Percentiles rank a stretch among this genome's conserved stretches.
Evolutionary conservation across 2,329 filamentous ascomycete species (phyloP).

Genomic region (Talaromyces piceae): DNA sequence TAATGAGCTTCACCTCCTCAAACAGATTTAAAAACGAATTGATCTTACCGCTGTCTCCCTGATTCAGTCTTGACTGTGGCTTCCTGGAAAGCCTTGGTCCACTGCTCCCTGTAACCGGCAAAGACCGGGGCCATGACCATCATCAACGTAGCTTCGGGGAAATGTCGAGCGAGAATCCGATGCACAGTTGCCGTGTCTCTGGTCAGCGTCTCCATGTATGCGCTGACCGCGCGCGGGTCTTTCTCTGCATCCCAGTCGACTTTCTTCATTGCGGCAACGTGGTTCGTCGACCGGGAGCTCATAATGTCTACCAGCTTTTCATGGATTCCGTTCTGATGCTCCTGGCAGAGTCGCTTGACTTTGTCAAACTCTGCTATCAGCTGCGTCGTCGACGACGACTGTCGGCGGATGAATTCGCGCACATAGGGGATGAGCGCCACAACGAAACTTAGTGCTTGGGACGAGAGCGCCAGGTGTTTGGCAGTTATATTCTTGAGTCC

Average conservation of each 20-base stretch:
- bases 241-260: conserved; percentile 62
- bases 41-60: conserved; percentile 66
- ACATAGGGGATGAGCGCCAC: conserved; percentile 82
- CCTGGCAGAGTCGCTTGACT: conserved; percentile 72
- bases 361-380: conserved; percentile 84
- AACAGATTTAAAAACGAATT: conserved; percentile 11
- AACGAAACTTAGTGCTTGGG: conserved; percentile 80
- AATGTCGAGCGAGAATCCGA: conserved; percentile 72
- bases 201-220: conserved; percentile 78
- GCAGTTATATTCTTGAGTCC: conserved; percentile 95
- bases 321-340: conserved; percentile 84
- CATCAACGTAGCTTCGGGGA: conserved; percentile 66
- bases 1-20: conserved; percentile 1
- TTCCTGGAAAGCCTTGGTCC: conserved; percentile 62
- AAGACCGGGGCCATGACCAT: conserved; percentile 87
- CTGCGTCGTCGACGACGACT: conserved; percentile 47
- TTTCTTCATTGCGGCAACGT: conserved; percentile 66
- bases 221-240: conserved; percentile 45
- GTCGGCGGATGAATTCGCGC: conserved; percentile 80
- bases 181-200: conserved; percentile 83
- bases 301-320: conserved; percentile 93
- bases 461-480: conserved; percentile 85
- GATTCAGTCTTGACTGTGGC: conserved; percentile 57
- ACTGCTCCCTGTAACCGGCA: conserved; percentile 69
- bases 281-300: conserved; percentile 65